Base-by-base conservation (phyloP, 176 grass and related monocot species). In the Carex pumila region DNA sequence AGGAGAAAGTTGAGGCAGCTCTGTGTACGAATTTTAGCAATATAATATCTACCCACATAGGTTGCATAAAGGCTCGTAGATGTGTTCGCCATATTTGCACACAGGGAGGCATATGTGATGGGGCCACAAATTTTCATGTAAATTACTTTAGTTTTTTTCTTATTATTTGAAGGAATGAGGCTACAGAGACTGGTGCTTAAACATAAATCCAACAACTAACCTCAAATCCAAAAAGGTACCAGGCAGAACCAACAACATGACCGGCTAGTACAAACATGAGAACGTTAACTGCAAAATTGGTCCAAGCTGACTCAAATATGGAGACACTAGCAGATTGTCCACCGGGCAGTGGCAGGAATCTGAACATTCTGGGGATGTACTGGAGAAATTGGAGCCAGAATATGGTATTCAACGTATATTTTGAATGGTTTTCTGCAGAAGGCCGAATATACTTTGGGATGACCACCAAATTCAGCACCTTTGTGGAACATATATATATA, bases 231-330 rank as follows among this genome's bases (percentile, higher is more conserved):
- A 98, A 98, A 25, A 98, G 92, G 72, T 98, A 98, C 95, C 95
- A 98, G 82, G 86, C 95, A n/a, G 95, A 98, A 86, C 95, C 95
- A 29, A 98, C 95, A 21, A 98, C 95, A 89, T 98, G 95, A 13
- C 95, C 89, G 71, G 95, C 89, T 70, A 98, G 87, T 54, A 90
- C 88, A 90, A 98, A 98, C 95, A 98, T 95, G 68, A 98, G 88
- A 85, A 98, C 89, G 63, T 98, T 98, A 85, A 98, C 95, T 71
- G 92, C 83, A 89, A 95, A 98, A 84, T 90, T 98, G 61, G 92
- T 89, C 95, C 95, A 95, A 66, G 95, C 88, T 22, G 95, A 98
- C 86, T 95, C 92, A 66, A 98, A 98, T 82, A 95, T 95, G 80
- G 95, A 98, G 63, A 92, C 95, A 81, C 92, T 98, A 83, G 92